Conservation (phyloP, 306 rosid species). For the Acacia melanoxylon region DNA sequence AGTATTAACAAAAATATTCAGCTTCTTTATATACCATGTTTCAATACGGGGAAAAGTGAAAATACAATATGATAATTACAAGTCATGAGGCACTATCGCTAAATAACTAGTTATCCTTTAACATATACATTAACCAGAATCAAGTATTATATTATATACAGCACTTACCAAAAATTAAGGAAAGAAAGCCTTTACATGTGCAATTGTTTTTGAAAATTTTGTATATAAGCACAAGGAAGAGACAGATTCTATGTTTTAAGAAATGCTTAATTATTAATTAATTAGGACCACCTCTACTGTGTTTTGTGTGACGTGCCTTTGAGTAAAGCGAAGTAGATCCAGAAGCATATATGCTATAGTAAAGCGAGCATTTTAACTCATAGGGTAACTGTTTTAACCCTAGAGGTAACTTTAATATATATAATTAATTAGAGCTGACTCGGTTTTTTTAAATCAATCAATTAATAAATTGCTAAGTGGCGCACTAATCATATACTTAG, state of each 20-base stretch:
- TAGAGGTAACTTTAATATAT: neutral
- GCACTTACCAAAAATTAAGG: neutral
- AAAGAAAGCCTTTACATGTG: neutral
- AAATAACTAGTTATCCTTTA: neutral
- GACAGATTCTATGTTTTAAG: neutral
- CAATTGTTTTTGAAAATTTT: neutral
- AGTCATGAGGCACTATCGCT: neutral
- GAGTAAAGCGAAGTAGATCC: neutral
- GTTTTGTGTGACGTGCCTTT: neutral
- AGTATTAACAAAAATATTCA: neutral
- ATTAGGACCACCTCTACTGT: neutral
- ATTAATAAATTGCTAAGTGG: neutral
- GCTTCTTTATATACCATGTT: neutral
- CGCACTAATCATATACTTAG: neutral
- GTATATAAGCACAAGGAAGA: neutral
- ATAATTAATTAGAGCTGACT: neutral
- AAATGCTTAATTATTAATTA: neutral
- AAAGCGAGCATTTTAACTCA: neutral
- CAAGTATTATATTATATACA: neutral
- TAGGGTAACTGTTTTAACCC: neutral
- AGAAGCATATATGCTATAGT: neutral
- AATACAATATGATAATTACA: neutral
- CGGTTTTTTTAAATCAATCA: neutral
- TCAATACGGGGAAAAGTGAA: neutral
- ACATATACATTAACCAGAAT: neutral